phyloP scores from a whole-genome alignment of 2,329 filamentous ascomycete genomes.

The Aspergillus tanneri region DNA sequence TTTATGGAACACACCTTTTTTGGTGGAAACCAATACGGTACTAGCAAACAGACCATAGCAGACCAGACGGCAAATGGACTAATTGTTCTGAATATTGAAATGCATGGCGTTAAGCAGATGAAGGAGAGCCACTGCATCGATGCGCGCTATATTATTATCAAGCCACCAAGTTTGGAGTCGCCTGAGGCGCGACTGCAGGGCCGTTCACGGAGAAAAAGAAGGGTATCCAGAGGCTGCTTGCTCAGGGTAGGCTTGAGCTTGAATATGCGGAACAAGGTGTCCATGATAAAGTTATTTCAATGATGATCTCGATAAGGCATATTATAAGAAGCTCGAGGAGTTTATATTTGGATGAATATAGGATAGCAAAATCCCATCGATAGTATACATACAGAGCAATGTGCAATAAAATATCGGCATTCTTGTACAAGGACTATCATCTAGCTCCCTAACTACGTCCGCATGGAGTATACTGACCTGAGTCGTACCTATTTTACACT shows the following conservation, averaged over 20 bases:
- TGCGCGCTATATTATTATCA: slow-evolving; percentile 76
- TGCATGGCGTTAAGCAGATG: slow-evolving; percentile 85
- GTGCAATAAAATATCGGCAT: too few species aligned
- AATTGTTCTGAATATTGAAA: slow-evolving; percentile 84
- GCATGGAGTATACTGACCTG: too few species aligned
- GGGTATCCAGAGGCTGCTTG: slow-evolving; percentile 63
- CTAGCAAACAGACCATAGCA: slow-evolving; percentile 54
- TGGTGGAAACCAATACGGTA: slow-evolving; percentile 77
- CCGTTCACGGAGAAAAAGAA: slow-evolving; percentile 69
- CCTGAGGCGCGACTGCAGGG: slow-evolving; percentile 68
- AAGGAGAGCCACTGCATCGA: slow-evolving; percentile 63
- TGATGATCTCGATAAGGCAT: slow-evolving; percentile 55
- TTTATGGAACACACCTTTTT: slow-evolving; percentile 83
- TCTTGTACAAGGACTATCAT: too few species aligned
- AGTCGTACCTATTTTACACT: too few species aligned
- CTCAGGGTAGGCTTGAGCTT: slow-evolving; percentile 67
- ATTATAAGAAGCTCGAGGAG: slow-evolving; percentile 50
- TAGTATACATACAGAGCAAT: too few species aligned
- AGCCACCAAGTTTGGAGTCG: slow-evolving; percentile 67
- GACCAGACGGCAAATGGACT: slow-evolving; percentile 32
- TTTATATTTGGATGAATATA: slow-evolving; percentile 22
- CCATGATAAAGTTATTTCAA: slow-evolving; percentile 62
- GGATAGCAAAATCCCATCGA: too few species aligned
- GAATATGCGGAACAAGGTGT: slow-evolving; percentile 65
- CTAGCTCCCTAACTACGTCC: too few species aligned